A percentile compares a stretch with the other conserved stretches of the same genome.
phyloP scores from a whole-genome alignment of 768 basidiomycete species.

The Pleurotus pulmonarius region DNA sequence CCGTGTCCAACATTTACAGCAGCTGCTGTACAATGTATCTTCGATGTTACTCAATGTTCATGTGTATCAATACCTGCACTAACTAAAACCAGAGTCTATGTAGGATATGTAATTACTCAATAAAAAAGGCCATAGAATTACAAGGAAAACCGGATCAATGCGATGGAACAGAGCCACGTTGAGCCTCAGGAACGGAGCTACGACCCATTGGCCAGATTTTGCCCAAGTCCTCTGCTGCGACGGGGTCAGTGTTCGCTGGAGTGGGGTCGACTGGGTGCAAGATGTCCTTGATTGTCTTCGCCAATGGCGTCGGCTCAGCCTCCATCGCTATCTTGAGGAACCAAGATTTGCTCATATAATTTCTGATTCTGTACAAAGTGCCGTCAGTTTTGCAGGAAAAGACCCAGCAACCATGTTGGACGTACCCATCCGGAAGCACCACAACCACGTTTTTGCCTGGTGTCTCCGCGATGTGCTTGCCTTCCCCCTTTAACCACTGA shows the following conservation, averaged over 20 bases:
- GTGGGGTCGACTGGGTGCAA: slow-evolving; percentile 14
- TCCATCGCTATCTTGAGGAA: slow-evolving; percentile 69
- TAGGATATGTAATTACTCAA: not conserved
- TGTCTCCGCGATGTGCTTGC: slow-evolving; percentile 56
- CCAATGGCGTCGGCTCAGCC: slow-evolving; percentile 50
- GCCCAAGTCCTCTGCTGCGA: not conserved
- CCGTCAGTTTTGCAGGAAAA: slow-evolving; percentile 5
- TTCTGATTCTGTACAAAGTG: slow-evolving; percentile 59
- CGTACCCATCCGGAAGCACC: slow-evolving; percentile 86
- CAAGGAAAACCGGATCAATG: not conserved
- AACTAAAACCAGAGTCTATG: not conserved
- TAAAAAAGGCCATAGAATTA: too few relatives aligned
- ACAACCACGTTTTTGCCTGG: slow-evolving; percentile 86
- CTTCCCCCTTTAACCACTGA: slow-evolving; percentile 72
- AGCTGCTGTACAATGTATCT: too few relatives aligned
- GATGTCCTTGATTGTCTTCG: slow-evolving; percentile 41
- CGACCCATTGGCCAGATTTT: not conserved
- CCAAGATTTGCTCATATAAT: slow-evolving; percentile 95
- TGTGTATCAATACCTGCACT: not conserved
- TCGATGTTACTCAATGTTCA: too few relatives aligned
- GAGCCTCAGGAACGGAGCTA: not conserved
- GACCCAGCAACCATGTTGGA: slow-evolving; percentile 9
- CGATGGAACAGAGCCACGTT: not conserved
- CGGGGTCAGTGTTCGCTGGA: not conserved
- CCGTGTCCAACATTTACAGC: too few relatives aligned